Evolutionary conservation across 2,329 filamentous ascomycete genomes (phyloP).

Genomic region (Talaromyces sp.): DNA sequence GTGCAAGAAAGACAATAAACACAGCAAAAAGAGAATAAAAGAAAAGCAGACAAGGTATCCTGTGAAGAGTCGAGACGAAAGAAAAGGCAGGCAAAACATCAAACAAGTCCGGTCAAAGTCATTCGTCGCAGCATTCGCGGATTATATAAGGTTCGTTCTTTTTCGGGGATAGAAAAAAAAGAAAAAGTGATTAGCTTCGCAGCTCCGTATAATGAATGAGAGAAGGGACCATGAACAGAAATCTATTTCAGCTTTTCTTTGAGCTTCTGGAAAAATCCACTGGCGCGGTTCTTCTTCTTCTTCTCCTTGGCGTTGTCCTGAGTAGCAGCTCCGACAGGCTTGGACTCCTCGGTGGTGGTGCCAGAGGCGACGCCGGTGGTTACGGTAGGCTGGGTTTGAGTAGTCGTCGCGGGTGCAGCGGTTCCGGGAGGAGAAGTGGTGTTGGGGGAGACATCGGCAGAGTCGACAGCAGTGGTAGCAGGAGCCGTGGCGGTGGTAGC

Average conservation of each 20-base stretch:
- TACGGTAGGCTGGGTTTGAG: slow-evolving; percentile 16
- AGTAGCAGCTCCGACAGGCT: slow-evolving; percentile 19
- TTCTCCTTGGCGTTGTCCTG: slow-evolving; percentile 45
- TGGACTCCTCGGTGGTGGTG: slow-evolving; percentile 22
- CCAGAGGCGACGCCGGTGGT: slow-evolving; percentile 20
- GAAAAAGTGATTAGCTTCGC: neutral
- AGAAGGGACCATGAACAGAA: neutral
- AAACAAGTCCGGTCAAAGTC: slow-evolving; percentile 7
- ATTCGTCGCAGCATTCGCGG: slow-evolving; percentile 2
- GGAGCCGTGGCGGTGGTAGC: slow-evolving; percentile 39
- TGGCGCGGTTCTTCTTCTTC: slow-evolving; percentile 66
- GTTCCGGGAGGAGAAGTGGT: slow-evolving; percentile 20
- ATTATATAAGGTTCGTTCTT: neutral
- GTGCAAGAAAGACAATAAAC: neutral
- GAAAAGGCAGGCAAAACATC: slow-evolving; percentile 3
- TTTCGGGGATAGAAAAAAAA: neutral
- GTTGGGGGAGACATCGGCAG: slow-evolving; percentile 27
- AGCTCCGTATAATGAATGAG: slow-evolving; percentile 10
- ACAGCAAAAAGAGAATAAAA: neutral
- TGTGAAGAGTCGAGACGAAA: slow-evolving; percentile 5
- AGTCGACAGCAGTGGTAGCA: slow-evolving; percentile 21
- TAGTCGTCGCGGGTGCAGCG: neutral
- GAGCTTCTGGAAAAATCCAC: slow-evolving; percentile 56
- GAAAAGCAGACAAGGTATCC: slow-evolving; percentile 9
- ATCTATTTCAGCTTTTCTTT: slow-evolving; percentile 52